These are phyloP conservation scores for Acephala macrosclerotiorum DNA, from an alignment of 2,329 filamentous ascomycete genomes.

Conservation along the genomic window DNA sequence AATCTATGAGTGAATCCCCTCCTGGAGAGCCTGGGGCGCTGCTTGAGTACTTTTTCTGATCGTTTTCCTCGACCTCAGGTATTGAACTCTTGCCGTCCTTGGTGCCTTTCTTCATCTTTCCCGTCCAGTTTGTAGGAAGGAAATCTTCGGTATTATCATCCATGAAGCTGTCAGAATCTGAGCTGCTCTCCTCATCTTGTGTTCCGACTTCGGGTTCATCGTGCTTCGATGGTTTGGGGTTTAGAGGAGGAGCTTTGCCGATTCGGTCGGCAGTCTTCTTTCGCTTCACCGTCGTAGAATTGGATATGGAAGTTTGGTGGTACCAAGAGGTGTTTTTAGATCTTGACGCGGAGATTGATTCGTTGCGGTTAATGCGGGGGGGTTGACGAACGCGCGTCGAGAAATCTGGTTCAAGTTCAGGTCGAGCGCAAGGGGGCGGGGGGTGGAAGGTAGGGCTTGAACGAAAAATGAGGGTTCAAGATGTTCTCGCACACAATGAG, in stretches of 20 bases:
- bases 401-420: too few relatives aligned
- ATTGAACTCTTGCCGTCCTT: neutral
- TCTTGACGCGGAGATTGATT: too few relatives aligned
- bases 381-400: too few relatives aligned
- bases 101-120: neutral
- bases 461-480: too few relatives aligned
- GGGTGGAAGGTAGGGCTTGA: too few relatives aligned
- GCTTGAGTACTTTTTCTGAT: neutral
- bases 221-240: neutral
- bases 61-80: neutral
- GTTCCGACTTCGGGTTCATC: neutral
- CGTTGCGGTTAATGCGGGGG: too few relatives aligned
- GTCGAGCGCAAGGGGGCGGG: too few relatives aligned
- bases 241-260: neutral
- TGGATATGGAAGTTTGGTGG: neutral
- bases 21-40: neutral
- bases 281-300: neutral
- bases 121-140: conserved; percentile 2
- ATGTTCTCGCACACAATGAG: too few relatives aligned
- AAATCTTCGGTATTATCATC: conserved; percentile 22
- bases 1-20: neutral
- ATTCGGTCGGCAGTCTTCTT: neutral
- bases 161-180: conserved; percentile 9
- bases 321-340: neutral
- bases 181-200: conserved; percentile 7